A percentile compares a stretch with the other conserved stretches of the same genome.
Evolutionary conservation across 225 moss, liverwort and hornwort species (phyloP).

Genomic region (Asterella californica): DNA sequence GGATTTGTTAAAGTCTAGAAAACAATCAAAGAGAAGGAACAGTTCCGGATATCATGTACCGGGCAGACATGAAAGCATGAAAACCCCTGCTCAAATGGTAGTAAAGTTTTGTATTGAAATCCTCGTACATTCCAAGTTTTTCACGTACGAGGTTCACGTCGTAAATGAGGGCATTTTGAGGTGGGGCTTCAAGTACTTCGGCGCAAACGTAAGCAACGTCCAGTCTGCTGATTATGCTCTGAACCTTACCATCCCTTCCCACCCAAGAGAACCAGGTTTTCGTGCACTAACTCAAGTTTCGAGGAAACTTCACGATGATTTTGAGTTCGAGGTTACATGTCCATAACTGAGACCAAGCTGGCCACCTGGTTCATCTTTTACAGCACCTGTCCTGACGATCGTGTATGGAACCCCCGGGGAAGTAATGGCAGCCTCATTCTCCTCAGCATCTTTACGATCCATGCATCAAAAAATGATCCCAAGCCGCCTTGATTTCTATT

Average conservation of each 20-base stretch:
- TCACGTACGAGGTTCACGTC: conserved; percentile 48
- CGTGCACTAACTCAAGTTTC: background rate
- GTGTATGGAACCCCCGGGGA: conserved; percentile 75
- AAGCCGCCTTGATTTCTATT: conserved; percentile 73
- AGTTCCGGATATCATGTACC: background rate
- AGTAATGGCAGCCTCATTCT: conserved; percentile 69
- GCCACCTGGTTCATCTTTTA: conserved; percentile 87
- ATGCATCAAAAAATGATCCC: conserved; percentile 61
- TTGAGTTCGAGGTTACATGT: conserved; percentile 48
- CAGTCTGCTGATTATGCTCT: conserved; percentile 78
- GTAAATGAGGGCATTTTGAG: conserved; percentile 75
- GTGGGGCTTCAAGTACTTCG: conserved; percentile 75
- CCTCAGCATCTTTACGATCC: conserved; percentile 59
- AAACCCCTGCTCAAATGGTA: no score
- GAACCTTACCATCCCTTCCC: conserved; percentile 54
- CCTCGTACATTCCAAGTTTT: no score
- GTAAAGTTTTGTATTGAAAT: background rate
- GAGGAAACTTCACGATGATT: background rate
- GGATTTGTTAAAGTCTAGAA: no score
- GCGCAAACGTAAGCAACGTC: conserved; percentile 85
- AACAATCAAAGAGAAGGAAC: no score
- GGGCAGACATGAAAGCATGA: background rate
- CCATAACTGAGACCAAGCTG: conserved; percentile 73
- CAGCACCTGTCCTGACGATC: conserved; percentile 68
- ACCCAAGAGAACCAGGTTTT: background rate